Evolutionary conservation across 139 green algal species (phyloP).

Genomic region (Zygnema cylindricum): DNA sequence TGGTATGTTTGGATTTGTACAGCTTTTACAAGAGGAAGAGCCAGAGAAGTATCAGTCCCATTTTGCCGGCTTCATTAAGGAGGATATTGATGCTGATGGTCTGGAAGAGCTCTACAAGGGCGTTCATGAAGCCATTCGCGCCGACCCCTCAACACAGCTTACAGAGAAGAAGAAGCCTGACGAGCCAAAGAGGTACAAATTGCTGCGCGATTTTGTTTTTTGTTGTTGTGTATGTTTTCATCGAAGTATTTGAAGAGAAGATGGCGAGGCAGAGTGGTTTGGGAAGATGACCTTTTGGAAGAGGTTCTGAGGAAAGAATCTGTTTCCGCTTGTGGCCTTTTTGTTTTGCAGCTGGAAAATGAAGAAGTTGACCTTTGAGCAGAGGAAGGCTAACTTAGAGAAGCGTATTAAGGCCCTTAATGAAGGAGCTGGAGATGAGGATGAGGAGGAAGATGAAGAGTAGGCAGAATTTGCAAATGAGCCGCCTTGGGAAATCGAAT

Average conservation of each 20-base stretch:
- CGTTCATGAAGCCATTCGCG: conserved; percentile 90
- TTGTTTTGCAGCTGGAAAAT: conserved; percentile 63
- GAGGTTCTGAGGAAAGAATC: background rate
- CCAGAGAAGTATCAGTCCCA: conserved; percentile 93
- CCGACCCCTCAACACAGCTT: conserved; percentile 76
- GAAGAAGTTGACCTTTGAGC: conserved; percentile 92
- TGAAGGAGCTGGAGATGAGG: conserved; percentile 62
- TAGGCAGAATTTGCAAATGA: no score
- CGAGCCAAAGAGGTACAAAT: conserved; percentile 67
- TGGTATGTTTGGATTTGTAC: conserved; percentile 61
- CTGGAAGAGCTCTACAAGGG: conserved; percentile 90
- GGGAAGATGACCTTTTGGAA: background rate
- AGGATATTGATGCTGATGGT: conserved; percentile 82
- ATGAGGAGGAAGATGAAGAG: background rate
- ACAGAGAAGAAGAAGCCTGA: conserved; percentile 80
- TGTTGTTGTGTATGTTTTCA: no score
- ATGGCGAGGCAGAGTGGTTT: no score
- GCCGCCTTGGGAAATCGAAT: no score
- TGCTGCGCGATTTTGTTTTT: no score
- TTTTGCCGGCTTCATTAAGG: conserved; percentile 86
- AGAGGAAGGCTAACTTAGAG: conserved; percentile 95
- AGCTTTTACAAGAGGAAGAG: conserved; percentile 83
- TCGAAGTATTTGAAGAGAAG: no score
- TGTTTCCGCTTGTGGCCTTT: background rate
- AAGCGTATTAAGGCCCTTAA: conserved; percentile 75